A percentile compares a stretch with the other conserved stretches of the same genome.
phyloP scores from a whole-genome alignment of 805 yeast species.

The Candida palmyrensis region DNA sequence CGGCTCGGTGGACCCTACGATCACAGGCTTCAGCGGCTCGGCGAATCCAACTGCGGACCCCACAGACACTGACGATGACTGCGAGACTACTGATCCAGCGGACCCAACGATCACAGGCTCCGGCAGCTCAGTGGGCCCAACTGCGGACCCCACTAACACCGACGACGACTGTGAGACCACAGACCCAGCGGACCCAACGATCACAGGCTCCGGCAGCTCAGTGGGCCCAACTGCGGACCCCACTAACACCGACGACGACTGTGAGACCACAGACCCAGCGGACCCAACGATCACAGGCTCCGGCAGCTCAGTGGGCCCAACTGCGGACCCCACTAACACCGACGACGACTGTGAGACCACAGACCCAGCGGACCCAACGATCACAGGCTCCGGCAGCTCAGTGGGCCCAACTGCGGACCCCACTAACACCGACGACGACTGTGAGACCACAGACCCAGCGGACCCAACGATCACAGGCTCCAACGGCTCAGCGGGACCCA shows the following conservation, averaged over 20 bases:
- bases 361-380: conserved; percentile 1
- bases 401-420: conserved; percentile 2
- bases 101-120: no score
- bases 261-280: conserved; percentile 3
- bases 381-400: conserved; percentile 3
- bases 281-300: conserved; percentile 2
- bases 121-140: no score
- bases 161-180: conserved; percentile 10
- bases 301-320: conserved; percentile 4
- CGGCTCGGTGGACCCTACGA: no score
- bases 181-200: conserved; percentile 2
- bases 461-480: conserved; percentile 1
- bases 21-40: no score
- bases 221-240: conserved; percentile 3
- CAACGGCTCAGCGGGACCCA: neutral
- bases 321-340: conserved; percentile 5
- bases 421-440: conserved; percentile 5
- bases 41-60: no score
- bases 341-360: conserved; percentile 4
- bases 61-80: no score
- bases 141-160: no score
- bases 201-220: neutral
- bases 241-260: neutral
- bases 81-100: no score
- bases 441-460: conserved; percentile 6